Evolutionary conservation across 140 eudicot species (phyloP), one percentile per base, ranked within the genome.

Genomic region (Ambrosia hybrid): DNA sequence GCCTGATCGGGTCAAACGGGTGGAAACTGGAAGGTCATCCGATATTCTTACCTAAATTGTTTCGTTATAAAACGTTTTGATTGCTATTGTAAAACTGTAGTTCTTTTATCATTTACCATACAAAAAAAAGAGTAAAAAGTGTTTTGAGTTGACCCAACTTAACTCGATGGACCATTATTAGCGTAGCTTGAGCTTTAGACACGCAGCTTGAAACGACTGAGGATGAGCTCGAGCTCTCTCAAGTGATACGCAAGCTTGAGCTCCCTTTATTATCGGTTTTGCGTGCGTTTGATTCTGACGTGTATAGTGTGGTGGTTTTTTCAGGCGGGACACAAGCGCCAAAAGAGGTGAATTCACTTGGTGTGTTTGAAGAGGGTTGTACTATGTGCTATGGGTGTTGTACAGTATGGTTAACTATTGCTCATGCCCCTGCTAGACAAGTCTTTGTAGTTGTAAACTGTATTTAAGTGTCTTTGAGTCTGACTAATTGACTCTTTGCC

Each of bases 251-350:
- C 34, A 6, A 16, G 9, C 64, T 21, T 7, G 36, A 21, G 64
- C 38, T 43, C 9, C 4, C 9, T 1, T 8, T 6, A 6, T 2
- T 2, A 43, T 43, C 11, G 46, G 46, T 12, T 33, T 60, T 60
- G 46, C 11, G 4, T 13, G 12, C 6, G 13, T 38, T 37, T 63
- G 30, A 7, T 63, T 36, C 51, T n/a, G 14, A 63, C 6, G 8
- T 58, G 11, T 36, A n/a, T 10, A 7, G 71, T 12, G 6, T 61
- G 62, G 41, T 6, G 51, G n/a, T 65, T 75, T 56, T 74, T 30
- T 56, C 78, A 80, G 84, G 48, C 21, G 39, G 81, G 51, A 65
- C 65, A 33, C 60, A 80, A 80, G 73, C 81, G 84, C 43, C 84
- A 80, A 46, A 80, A 71, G 74, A 65, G 56, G 74, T 80, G 77